A percentile compares a stretch with the other conserved stretches of the same genome.
These are phyloP conservation scores for Aspergillus awamori DNA, from an alignment of 2,329 filamentous ascomycete species.

Conservation along the genomic window DNA sequence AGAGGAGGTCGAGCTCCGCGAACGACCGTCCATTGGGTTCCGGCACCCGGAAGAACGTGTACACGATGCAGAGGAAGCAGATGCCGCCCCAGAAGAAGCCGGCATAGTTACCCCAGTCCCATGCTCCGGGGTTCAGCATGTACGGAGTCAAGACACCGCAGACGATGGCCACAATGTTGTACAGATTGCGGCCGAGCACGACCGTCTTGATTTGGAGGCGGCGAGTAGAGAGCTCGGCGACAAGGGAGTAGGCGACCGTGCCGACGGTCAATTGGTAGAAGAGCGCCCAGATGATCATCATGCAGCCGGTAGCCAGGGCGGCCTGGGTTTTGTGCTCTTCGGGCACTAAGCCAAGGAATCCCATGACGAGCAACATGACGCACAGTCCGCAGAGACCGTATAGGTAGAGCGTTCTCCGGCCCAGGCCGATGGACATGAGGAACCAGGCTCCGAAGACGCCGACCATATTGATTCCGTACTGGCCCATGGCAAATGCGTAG, in stretches of 20 bases:
- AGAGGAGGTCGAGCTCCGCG: constrained; percentile 82
- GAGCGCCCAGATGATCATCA: constrained; percentile 82
- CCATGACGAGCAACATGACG: constrained; percentile 77
- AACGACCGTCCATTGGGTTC: constrained; percentile 81
- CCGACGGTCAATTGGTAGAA: constrained; percentile 86
- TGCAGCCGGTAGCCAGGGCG: constrained; percentile 76
- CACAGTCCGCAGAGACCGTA: constrained; percentile 74
- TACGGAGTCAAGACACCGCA: constrained; percentile 83
- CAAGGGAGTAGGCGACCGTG: constrained; percentile 86
- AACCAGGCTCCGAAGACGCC: constrained; percentile 82
- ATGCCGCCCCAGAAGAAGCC: constrained; percentile 88
- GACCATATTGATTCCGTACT: constrained; percentile 71
- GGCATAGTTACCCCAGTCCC: constrained; percentile 85
- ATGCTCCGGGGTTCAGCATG: constrained; percentile 85
- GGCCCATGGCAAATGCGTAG: constrained; percentile 61
- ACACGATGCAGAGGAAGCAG: constrained; percentile 78
- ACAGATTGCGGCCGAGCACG: constrained; percentile 78
- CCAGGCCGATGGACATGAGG: constrained; percentile 73
- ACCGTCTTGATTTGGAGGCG: constrained; percentile 90
- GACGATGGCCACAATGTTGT: constrained; percentile 81
- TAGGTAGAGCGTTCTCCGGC: constrained; percentile 75
- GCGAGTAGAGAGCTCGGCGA: constrained; percentile 79
- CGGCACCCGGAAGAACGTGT: constrained; percentile 78
- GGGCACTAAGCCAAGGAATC: constrained; percentile 77
- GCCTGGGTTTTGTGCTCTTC: constrained; percentile 60